phyloP scores from a whole-genome alignment of 306 rosid genomes.

The Lathyrus tuberosus region DNA sequence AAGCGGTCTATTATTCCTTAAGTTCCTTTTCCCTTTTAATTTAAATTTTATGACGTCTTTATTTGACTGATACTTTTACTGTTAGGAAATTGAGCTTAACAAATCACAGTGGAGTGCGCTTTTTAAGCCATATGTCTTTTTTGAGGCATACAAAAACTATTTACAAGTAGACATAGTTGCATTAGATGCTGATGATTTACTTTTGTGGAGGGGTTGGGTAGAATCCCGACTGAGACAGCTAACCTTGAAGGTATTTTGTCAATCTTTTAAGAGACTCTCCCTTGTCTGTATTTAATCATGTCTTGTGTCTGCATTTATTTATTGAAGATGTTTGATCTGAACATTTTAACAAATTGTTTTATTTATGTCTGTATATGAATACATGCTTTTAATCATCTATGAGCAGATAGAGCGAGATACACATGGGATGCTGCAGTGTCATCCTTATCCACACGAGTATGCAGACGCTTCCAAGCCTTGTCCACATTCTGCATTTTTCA shows the following conservation, averaged over 20 bases:
- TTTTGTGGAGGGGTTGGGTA: constrained; percentile 67
- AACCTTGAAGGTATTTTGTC: constrained; percentile 68
- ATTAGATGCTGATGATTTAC: constrained; percentile 70
- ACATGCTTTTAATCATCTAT: constrained; percentile 34
- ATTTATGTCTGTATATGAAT: background rate
- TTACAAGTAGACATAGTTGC: constrained; percentile 92
- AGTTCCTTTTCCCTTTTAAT: background rate
- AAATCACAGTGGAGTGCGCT: constrained; percentile 89
- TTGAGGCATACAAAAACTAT: constrained; percentile 92
- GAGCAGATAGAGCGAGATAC: constrained; percentile 97
- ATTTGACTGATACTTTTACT: constrained; percentile 38
- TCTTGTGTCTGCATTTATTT: constrained; percentile 4
- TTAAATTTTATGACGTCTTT: constrained; percentile 5
- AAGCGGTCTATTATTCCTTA: constrained; percentile 37
- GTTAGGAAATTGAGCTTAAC: constrained; percentile 86
- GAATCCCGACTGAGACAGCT: constrained; percentile 65
- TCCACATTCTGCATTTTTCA: constrained; percentile 88
- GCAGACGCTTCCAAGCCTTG: constrained; percentile 71
- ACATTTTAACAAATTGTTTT: constrained; percentile 7
- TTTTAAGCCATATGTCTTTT: constrained; percentile 77
- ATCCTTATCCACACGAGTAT: constrained; percentile 90
- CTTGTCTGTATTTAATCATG: constrained; percentile 22
- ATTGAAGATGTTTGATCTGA: constrained; percentile 30
- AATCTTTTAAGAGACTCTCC: constrained; percentile 20
- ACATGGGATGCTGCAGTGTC: constrained; percentile 91